These are phyloP conservation scores for Scutellaria minor DNA, from an alignment of 257 asterid species.

Conservation along the genomic window DNA sequence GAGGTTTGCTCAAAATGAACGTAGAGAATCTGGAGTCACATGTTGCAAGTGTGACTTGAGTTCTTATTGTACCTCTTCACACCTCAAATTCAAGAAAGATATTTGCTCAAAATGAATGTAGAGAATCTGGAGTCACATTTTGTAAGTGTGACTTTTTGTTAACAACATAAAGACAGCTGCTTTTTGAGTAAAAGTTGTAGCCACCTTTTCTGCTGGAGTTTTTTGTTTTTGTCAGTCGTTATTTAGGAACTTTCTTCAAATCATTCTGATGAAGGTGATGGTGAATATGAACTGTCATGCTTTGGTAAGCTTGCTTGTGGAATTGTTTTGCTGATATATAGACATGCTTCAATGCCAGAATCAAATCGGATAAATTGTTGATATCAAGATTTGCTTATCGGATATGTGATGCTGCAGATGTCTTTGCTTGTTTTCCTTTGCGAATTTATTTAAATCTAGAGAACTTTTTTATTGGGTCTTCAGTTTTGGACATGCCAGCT, in stretches of 20 bases:
- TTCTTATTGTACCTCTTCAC: conserved; percentile 7
- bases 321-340: conserved; percentile 14
- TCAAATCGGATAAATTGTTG: conserved; percentile 11
- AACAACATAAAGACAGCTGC: not conserved
- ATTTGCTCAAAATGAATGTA: conserved; percentile 9
- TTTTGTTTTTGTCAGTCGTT: not conserved
- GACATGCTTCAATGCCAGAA: conserved; percentile 10
- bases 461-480: conserved; percentile 6
- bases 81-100: not conserved
- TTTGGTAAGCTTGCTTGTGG: conserved; percentile 4
- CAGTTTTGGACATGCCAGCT: conserved; percentile 12
- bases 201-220: not conserved
- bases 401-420: conserved; percentile 11
- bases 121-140: conserved; percentile 8
- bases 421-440: conserved; percentile 16
- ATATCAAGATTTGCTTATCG: conserved; percentile 10
- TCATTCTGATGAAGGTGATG: conserved; percentile 3
- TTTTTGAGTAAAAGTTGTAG: not conserved
- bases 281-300: conserved; percentile 24
- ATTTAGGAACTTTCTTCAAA: not conserved
- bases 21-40: conserved; percentile 15
- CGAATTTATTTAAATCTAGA: conserved; percentile 18
- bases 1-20: not conserved
- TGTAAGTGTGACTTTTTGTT: not conserved
- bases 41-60: not conserved